Conservation (phyloP, 73 alveolate species). For the Tetrahymena thermophila region DNA sequence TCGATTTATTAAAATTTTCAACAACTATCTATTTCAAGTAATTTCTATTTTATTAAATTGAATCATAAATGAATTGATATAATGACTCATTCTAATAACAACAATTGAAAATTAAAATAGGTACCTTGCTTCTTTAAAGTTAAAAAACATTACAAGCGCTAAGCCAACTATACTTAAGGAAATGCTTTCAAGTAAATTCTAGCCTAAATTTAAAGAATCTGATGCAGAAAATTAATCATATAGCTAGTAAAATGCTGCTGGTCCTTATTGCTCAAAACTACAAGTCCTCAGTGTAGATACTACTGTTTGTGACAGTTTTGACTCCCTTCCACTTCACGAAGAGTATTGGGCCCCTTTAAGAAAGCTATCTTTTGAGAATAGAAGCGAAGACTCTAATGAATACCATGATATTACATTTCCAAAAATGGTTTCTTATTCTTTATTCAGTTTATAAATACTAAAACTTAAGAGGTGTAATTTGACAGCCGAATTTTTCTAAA, state of each 20-base stretch:
- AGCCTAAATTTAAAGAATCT: background rate
- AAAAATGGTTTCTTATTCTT: background rate
- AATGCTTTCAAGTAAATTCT: background rate
- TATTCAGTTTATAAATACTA: background rate
- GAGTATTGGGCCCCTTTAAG: background rate
- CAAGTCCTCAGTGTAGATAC: background rate
- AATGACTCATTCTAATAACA: too few species aligned
- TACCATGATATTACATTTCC: background rate
- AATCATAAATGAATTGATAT: too few species aligned
- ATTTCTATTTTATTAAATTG: background rate
- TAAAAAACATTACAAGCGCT: background rate
- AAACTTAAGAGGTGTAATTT: background rate
- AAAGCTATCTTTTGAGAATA: background rate
- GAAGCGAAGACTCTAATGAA: background rate
- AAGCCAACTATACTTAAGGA: background rate
- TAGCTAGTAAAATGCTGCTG: background rate
- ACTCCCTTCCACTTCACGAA: background rate
- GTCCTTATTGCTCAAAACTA: background rate
- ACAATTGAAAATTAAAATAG: background rate
- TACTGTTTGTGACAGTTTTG: background rate
- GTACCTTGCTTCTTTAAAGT: background rate
- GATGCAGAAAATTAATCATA: background rate
- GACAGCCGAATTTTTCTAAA: background rate
- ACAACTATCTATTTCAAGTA: background rate
- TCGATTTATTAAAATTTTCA: background rate